These are phyloP conservation scores for Pisolithus thermaeus DNA, from an alignment of 1,284 basidiomycete genomes.

Conservation along the genomic window DNA sequence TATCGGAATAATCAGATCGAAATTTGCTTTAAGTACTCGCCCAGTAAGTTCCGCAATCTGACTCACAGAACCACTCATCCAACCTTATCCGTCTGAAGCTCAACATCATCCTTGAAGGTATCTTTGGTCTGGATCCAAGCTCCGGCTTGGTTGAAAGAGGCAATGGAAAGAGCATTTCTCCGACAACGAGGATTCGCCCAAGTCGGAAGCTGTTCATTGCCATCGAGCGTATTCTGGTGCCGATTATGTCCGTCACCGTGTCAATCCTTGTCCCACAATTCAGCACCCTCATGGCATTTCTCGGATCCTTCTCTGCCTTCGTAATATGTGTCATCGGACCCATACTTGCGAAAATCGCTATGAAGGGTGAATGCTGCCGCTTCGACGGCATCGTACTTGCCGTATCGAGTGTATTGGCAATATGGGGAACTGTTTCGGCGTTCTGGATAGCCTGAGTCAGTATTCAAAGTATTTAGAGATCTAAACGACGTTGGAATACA, in stretches of 20 bases:
- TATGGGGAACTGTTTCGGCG: conserved; percentile 74
- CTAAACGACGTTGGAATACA: conserved; percentile 3
- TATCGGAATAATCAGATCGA: conserved; percentile 47
- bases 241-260: conserved; percentile 55
- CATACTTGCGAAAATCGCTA: conserved; percentile 56
- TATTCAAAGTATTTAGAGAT: not conserved
- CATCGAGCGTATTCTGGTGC: conserved; percentile 57
- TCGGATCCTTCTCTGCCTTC: conserved; percentile 86
- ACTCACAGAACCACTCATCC: not conserved
- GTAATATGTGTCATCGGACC: conserved; percentile 80
- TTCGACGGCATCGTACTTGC: conserved; percentile 57
- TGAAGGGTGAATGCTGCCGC: conserved; percentile 42
- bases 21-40: conserved; percentile 82
- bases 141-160: conserved; percentile 36
- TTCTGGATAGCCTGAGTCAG: conserved; percentile 37
- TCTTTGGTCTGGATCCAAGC: conserved; percentile 58
- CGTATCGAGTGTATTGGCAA: conserved; percentile 58
- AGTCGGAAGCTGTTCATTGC: conserved; percentile 36
- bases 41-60: conserved; percentile 51
- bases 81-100: conserved; percentile 40
- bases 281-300: conserved; percentile 84
- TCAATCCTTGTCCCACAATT: conserved; percentile 85
- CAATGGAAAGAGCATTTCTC: conserved; percentile 20
- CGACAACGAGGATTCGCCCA: conserved; percentile 8
- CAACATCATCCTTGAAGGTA: conserved; percentile 73